Base-by-base conservation (phyloP, 108 stramenopile species). In the Cyclotella cryptica region DNA sequence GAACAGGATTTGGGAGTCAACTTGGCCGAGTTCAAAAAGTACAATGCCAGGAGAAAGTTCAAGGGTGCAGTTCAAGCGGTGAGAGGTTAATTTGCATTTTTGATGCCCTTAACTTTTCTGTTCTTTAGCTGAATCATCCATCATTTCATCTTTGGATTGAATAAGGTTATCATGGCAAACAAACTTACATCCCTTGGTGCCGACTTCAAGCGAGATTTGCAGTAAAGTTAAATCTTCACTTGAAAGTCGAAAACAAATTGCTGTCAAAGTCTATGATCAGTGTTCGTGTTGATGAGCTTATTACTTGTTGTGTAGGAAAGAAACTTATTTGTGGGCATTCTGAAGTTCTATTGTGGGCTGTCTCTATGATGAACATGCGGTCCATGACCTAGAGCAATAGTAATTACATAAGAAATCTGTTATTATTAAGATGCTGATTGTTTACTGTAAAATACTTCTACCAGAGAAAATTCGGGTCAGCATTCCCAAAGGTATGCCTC, bases 111-210 rank as follows among this genome's bases (percentile, higher is more conserved):
- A 35, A 41, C 40, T 55, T 42, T 35, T 17, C 10, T 17, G 21
- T 12, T 10, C 21, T 70, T n/a, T 35, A 58, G 13, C 13, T 4
- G 6, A 14, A 58, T 27, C 26, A 58, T 54, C 51, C 10, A 26
- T 41, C 28, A 8, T 27, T 45, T n/a, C 29, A 64, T 72, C 35
- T 27, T 27, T 21, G 27, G 57, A 51, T 69, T 46, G 46, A 63
- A 30, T 30, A 53, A 77, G 75, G 68, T 77, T 35, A 89, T 93
- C 40, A 83, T 90, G 30, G 86, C 92, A 60, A 89, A 93, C 84
- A 93, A 93, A 67, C 64, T 93, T 47, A 70, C 65, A 14, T 90
- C 89, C 21, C 78, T 93, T 68, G 92, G 92, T n/a, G 47, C 69
- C 18, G 68, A 93, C 67, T 89, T 93, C 83, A 79, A 74, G 43